These are phyloP conservation scores for Eutrema salsugineum DNA, from an alignment of 441 rosid genomes.

Conservation along the genomic window DNA sequence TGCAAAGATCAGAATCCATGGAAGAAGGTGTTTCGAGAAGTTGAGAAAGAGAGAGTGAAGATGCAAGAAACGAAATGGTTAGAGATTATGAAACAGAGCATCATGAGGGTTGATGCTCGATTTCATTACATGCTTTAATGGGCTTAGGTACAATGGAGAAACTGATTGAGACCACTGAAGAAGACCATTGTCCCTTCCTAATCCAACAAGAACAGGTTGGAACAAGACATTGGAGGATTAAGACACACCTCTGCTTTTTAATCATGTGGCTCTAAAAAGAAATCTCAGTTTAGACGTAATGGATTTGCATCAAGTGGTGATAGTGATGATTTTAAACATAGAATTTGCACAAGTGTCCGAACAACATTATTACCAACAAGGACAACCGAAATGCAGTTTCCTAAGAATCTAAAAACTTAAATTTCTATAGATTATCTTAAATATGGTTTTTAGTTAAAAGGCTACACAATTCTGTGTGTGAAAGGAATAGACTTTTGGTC, in stretches of 20 bases:
- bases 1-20: not conserved
- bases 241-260: constrained; percentile 2
- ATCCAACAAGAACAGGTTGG: constrained; percentile 8
- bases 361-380: not conserved
- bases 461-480: not conserved
- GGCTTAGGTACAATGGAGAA: not conserved
- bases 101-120: constrained; percentile 14
- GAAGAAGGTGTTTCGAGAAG: not conserved
- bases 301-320: constrained; percentile 6
- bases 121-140: constrained; percentile 18
- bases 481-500: constrained; percentile 9
- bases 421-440: not conserved
- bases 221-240: not conserved
- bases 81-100: not conserved
- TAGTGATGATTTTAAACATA: not conserved
- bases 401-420: not conserved
- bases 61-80: not conserved
- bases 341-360: not conserved
- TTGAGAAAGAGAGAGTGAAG: constrained; percentile 20
- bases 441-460: not conserved
- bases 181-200: constrained; percentile 28
- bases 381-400: constrained; percentile 7
- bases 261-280: not conserved
- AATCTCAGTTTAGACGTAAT: not conserved
- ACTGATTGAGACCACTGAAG: constrained; percentile 26